Evolutionary conservation across 1,284 basidiomycete genomes (phyloP).

Genomic region (Microbotryum silenes-acaulis): DNA sequence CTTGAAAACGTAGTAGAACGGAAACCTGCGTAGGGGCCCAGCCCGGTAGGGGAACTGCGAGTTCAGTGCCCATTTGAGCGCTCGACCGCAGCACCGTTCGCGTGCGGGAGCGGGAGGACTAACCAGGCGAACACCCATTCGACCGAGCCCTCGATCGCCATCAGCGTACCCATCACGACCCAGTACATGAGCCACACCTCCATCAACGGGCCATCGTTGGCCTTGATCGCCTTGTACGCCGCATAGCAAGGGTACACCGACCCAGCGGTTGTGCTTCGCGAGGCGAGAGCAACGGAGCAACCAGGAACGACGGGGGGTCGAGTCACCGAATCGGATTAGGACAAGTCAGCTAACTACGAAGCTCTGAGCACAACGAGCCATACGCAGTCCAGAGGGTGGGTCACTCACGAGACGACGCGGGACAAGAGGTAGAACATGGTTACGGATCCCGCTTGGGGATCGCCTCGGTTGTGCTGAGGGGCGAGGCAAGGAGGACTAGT

Average conservation of each 20-base stretch:
- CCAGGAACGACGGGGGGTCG: no score
- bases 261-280: no score
- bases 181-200: slow-evolving; percentile 87
- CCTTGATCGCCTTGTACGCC: slow-evolving; percentile 52
- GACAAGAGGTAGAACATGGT: slow-evolving; percentile 10
- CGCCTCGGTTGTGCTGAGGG: background rate
- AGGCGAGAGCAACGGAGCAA: no score
- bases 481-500: background rate
- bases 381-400: no score
- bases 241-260: no score
- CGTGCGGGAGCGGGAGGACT: slow-evolving; percentile 9
- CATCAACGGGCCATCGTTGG: slow-evolving; percentile 54
- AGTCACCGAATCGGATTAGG: no score
- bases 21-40: slow-evolving; percentile 54
- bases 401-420: slow-evolving; percentile 4
- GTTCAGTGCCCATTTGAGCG: background rate
- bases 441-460: no score
- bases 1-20: slow-evolving; percentile 77
- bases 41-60: background rate
- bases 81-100: background rate
- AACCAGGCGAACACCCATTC: slow-evolving; percentile 78
- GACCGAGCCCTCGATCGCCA: slow-evolving; percentile 63
- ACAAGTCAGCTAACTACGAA: no score
- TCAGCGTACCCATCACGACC: slow-evolving; percentile 70
- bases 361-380: no score